Base-by-base conservation (phyloP, 2,329 filamentous ascomycete species). In the Myrmaecium sp. region DNA sequence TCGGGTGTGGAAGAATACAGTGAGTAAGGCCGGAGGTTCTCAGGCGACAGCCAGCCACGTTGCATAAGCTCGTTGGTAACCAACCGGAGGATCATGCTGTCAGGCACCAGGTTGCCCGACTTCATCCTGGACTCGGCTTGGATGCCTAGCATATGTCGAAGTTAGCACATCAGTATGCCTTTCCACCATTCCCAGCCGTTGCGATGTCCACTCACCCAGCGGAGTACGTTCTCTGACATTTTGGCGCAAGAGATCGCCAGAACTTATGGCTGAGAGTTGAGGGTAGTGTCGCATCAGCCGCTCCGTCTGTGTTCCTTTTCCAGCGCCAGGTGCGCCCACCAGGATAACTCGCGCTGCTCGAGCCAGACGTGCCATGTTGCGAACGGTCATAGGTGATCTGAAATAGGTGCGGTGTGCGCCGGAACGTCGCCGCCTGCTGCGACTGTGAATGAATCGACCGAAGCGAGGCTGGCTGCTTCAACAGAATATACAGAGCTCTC, bases 271-370 rank as follows among this genome's bases (percentile, higher is more conserved):
- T 28, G 81, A 77, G 24, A 98, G 63, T 46, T 94, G 79, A 3
- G 84, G 81, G 47, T 89, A 98, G 38, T 79, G 73, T 40, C 74
- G 62, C 39, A 95, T 73, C 35, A 98, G 63, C 34, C 89, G 73
- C 52, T 92, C 80, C 27, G 81, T 82, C 59, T 98, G 89, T 3
- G 89, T 98, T 35, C 86, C 89, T 54, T 98, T 98, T 35, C 89
- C 89, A 30, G 93, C 89, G 31, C 84, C 84, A n/a, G 89, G 89
- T 27, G 86, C 84, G 41, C 89, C 89, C 42, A 98, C 71, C 39
- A 98, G 71, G 47, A 98, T 95, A 36, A 95, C 75, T 35, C 89
- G 78, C 29, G 89, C 89, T 31, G 89, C 86, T 56, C 66, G 74
- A 21, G 45, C 36, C 10, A 53, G 38, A 16, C 23, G 22, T 15